These are phyloP conservation scores for Pseudogymnoascus sp. DNA, from an alignment of 2,329 filamentous ascomycete genomes.

Conservation along the genomic window DNA sequence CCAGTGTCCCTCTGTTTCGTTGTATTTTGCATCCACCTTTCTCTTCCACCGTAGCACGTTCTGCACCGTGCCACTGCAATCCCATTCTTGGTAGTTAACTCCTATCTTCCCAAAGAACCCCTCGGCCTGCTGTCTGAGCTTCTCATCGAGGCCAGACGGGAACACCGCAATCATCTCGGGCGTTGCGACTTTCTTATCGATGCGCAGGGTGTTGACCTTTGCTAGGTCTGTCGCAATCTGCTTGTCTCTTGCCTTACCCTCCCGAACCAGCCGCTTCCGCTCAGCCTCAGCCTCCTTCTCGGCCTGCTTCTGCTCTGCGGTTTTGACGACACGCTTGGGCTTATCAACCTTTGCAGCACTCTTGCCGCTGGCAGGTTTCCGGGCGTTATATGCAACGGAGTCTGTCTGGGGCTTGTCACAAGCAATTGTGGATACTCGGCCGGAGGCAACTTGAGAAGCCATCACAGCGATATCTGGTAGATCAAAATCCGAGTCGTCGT, in stretches of 20 bases:
- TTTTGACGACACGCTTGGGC: neutral
- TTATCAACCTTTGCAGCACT: constrained; percentile 14
- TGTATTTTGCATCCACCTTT: constrained; percentile 40
- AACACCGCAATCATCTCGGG: constrained; percentile 73
- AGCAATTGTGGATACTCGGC: neutral
- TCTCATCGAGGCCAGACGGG: constrained; percentile 45
- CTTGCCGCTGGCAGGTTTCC: constrained; percentile 15
- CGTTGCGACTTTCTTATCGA: constrained; percentile 64
- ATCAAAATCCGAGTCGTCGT: constrained; percentile 15
- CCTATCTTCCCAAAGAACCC: constrained; percentile 43
- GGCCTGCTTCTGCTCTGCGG: constrained; percentile 14
- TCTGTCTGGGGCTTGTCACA: constrained; percentile 9
- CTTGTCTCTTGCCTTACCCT: constrained; percentile 55
- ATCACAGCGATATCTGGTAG: constrained; percentile 14
- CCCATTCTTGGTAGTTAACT: constrained; percentile 38
- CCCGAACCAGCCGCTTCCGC: constrained; percentile 52
- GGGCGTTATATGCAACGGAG: constrained; percentile 7
- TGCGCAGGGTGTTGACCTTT: constrained; percentile 64
- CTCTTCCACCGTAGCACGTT: constrained; percentile 46
- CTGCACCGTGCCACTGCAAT: constrained; percentile 34
- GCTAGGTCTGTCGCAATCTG: constrained; percentile 57
- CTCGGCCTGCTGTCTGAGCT: constrained; percentile 38
- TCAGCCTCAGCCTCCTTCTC: constrained; percentile 34
- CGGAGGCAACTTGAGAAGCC: neutral
- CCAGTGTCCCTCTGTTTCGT: constrained; percentile 40